These are phyloP conservation scores for Candida parachauliodes DNA, from an alignment of 805 yeast species.

Conservation along the genomic window DNA sequence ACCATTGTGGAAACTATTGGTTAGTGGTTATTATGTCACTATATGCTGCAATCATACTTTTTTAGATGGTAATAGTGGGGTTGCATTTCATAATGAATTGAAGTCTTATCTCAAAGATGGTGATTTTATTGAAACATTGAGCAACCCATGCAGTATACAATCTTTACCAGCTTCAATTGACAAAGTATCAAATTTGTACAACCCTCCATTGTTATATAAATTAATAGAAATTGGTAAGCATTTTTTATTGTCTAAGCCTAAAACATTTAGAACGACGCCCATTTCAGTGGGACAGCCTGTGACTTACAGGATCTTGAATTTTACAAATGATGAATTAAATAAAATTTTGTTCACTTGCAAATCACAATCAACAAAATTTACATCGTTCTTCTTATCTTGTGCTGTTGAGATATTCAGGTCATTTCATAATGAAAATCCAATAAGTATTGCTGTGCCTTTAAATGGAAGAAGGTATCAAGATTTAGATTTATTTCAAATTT, in stretches of 20 bases:
- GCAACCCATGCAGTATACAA: conserved; percentile 7
- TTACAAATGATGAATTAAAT: conserved; percentile 11
- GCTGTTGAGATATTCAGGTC: conserved; percentile 14
- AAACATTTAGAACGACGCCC: conserved; percentile 9
- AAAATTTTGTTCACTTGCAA: conserved; percentile 12
- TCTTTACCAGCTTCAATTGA: conserved; percentile 11
- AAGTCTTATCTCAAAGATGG: conserved; percentile 6
- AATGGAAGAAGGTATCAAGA: conserved; percentile 17
- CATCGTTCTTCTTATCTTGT: conserved; percentile 17
- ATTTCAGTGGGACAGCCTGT: conserved; percentile 8
- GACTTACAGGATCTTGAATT: conserved; percentile 12
- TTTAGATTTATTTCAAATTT: conserved; percentile 9
- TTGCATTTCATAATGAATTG: conserved; percentile 24
- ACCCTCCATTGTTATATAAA: conserved; percentile 6
- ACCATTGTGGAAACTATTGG: conserved; percentile 21
- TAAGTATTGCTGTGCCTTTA: conserved; percentile 10
- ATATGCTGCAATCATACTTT: conserved; percentile 26
- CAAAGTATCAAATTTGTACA: conserved; percentile 9
- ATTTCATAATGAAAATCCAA: not conserved
- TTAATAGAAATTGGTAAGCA: conserved; percentile 1
- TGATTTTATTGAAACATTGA: conserved; percentile 3
- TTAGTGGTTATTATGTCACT: conserved; percentile 14
- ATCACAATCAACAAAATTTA: conserved; percentile 15
- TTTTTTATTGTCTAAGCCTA: not conserved
- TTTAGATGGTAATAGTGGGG: conserved; percentile 32